Base-by-base conservation (phyloP, 352 stramenopile species). In the Phytophthora idaei region DNA sequence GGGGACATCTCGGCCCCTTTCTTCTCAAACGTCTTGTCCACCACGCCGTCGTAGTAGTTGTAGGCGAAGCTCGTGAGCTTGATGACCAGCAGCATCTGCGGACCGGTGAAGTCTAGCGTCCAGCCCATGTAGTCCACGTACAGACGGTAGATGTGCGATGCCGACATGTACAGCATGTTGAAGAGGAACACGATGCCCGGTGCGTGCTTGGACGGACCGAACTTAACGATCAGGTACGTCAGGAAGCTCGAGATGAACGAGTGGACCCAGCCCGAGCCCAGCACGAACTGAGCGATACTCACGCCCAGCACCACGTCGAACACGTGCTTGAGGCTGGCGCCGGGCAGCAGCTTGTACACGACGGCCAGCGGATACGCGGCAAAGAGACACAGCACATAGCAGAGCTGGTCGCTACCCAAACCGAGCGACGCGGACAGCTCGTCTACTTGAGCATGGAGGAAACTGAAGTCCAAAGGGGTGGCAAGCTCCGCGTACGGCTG, bases 61-160 rank as follows among this genome's bases (percentile, higher is more conserved):
- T 94, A 99, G n/a, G 93, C 96, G 67, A 99, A 97, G 74, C 94
- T 97, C 59, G 97, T 99, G 36, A 99, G 85, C 74, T 99, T 99
- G 80, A 99, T 98, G 32, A 97, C 93, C 27, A 99, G 79, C 51
- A 98, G 80, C 94, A 98, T 98, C 73, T 97, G 90, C 15, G 84
- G 69, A 2, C 74, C 92, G 0, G 90, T 97, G 50, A 90, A 93
- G 74, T 98, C 92, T 29, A 96, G 42, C 17, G 58, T 94, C 83
- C 83, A 95, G 69, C 88, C 88, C 83, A 98, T 95, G 73, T 99
- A 99, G 69, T 99, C 97, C 46, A 98, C 92, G 58, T 97, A 97
- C 39, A 98, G 73, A 65, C 96, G 94, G 76, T 99, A 98, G 48
- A 99, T 85, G 76, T 99, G 97, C 17, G 83, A 84, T 21, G 79